Evolutionary conservation across 75 land plant genomes (phyloP).

Genomic region (Adiantum capillusveneris): DNA sequence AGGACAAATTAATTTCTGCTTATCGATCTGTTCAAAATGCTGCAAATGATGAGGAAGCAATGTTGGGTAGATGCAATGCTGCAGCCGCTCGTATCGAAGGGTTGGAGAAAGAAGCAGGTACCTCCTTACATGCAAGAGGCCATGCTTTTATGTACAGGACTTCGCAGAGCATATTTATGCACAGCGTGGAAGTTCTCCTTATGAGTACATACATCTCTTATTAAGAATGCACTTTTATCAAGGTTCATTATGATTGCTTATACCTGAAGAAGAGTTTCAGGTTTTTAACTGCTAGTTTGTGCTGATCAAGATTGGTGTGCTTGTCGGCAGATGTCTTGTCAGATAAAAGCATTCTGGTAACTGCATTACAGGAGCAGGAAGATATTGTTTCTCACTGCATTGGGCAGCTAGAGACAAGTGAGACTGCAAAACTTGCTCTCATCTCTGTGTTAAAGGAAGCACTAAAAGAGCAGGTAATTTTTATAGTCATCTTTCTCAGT

Average conservation of each 20-base stretch:
- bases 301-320: too few species aligned
- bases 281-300: too few species aligned
- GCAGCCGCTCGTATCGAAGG: constrained; percentile 48
- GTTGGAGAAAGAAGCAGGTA: constrained; percentile 57
- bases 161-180: too few species aligned
- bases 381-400: constrained; percentile 39
- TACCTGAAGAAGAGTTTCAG: too few species aligned
- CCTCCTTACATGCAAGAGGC: constrained; percentile 26
- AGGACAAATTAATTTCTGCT: constrained; percentile 49
- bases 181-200: too few species aligned
- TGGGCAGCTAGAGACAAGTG: constrained; percentile 65
- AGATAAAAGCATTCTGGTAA: constrained; percentile 37
- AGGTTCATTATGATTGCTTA: too few species aligned
- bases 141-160: constrained; percentile 6
- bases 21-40: constrained; percentile 54
- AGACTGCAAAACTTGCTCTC: constrained; percentile 46
- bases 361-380: constrained; percentile 58
- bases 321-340: constrained; percentile 28
- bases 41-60: constrained; percentile 39
- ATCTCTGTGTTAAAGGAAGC: constrained; percentile 59
- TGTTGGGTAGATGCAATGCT: constrained; percentile 53
- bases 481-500: too few species aligned
- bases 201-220: too few species aligned
- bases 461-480: constrained; percentile 57
- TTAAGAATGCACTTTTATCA: too few species aligned